Conservation (phyloP, 192 early-diverging fungal species). For the Backusella parvicylindrica region DNA sequence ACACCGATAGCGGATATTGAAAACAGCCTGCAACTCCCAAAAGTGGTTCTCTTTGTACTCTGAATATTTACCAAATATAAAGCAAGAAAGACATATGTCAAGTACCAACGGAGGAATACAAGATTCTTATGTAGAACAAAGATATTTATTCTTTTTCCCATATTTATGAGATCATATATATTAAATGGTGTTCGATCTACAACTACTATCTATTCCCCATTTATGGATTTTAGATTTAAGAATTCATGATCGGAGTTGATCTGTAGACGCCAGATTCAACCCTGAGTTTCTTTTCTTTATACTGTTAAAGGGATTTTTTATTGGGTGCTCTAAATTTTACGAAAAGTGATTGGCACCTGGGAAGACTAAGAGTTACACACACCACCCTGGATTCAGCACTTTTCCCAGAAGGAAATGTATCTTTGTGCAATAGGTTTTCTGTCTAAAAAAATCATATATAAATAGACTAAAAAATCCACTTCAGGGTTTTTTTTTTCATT, state of each 20-base stretch:
- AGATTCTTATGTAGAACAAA: constrained; percentile 1
- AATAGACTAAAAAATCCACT: not conserved
- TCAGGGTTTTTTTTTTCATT: constrained; percentile 1
- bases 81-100: not conserved
- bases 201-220: not conserved
- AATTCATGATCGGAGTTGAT: not conserved
- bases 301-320: not conserved
- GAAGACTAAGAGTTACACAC: not conserved
- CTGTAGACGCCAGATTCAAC: not conserved
- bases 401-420: not conserved
- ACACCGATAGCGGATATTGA: not conserved
- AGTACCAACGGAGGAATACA: not conserved
- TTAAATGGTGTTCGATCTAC: not conserved
- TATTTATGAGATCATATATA: not conserved
- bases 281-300: not conserved
- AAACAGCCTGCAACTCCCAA: not conserved
- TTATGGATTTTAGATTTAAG: not conserved
- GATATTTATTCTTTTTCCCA: not conserved
- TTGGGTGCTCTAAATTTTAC: not conserved
- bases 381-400: not conserved
- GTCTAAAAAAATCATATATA: constrained; percentile 1
- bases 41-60: not conserved
- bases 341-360: not conserved
- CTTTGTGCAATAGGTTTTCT: not conserved
- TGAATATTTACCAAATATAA: not conserved